Conservation (phyloP, 208 protist species). For the Trypanosoma avium region DNA sequence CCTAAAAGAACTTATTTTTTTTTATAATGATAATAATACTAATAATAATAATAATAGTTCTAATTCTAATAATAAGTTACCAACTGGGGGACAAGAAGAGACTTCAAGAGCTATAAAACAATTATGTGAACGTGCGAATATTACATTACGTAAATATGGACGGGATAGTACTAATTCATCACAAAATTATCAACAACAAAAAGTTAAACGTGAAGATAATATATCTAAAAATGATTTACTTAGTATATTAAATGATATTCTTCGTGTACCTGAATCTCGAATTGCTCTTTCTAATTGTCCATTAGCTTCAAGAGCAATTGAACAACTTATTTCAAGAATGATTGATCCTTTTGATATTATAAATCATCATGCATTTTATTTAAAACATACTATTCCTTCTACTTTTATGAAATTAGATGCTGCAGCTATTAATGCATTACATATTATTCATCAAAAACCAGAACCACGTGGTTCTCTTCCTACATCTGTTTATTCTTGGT, state of each 20-base stretch:
- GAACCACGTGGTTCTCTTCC: conserved; percentile 73
- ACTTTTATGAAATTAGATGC: conserved; percentile 95
- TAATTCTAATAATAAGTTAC: neutral
- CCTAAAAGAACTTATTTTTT: conserved; percentile 73
- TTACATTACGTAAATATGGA: conserved; percentile 35
- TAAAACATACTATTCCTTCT: conserved; percentile 70
- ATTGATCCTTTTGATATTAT: conserved; percentile 69
- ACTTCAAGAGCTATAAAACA: conserved; percentile 55
- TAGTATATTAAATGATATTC: conserved; percentile 56
- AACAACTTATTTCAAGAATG: conserved; percentile 46
- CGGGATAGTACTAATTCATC: conserved; percentile 16
- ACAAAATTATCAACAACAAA: conserved; percentile 34
- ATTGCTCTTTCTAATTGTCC: conserved; percentile 41
- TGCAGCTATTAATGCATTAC: conserved; percentile 90
- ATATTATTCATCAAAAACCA: conserved; percentile 87
- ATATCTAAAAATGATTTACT: conserved; percentile 13
- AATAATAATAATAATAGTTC: neutral
- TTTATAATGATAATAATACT: conserved; percentile 20
- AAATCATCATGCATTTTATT: conserved; percentile 79
- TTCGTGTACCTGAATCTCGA: conserved; percentile 83
- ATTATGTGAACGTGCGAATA: conserved; percentile 78
- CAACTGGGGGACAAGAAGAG: conserved; percentile 36
- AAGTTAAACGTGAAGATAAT: conserved; percentile 22
- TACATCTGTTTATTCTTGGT: conserved; percentile 88
- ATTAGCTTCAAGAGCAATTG: conserved; percentile 58